These are phyloP conservation scores for Mucuna pruriens DNA, from an alignment of 306 rosid species.

Conservation along the genomic window DNA sequence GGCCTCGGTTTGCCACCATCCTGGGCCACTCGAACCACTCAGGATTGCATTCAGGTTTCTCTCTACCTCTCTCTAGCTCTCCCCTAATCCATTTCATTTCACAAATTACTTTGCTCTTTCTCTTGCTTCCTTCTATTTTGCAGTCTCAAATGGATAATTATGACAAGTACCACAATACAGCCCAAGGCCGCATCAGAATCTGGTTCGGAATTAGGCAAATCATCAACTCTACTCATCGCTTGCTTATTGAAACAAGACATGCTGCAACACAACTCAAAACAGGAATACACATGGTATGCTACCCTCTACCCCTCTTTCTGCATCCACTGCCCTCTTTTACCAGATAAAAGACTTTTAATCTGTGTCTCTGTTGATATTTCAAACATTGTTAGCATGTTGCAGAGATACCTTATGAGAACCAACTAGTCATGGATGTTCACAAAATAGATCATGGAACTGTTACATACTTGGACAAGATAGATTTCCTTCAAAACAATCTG, in stretches of 20 bases:
- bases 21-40: conserved; percentile 66
- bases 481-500: conserved; percentile 69
- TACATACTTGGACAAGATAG: conserved; percentile 74
- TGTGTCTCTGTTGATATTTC: too few relatives aligned
- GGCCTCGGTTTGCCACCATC: conserved; percentile 77
- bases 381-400: conserved; percentile 75
- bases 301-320: background rate
- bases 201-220: conserved; percentile 93
- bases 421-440: conserved; percentile 62
- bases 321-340: too few relatives aligned
- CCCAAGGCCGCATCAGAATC: conserved; percentile 79
- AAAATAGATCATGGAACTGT: conserved; percentile 79
- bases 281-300: conserved; percentile 94
- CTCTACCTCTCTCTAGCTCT: background rate
- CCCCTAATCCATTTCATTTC: background rate
- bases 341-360: too few relatives aligned
- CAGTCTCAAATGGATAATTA: conserved; percentile 80
- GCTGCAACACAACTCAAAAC: conserved; percentile 70
- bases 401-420: conserved; percentile 88
- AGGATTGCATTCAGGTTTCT: conserved; percentile 68
- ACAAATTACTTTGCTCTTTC: background rate
- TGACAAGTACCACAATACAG: conserved; percentile 71
- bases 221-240: conserved; percentile 75
- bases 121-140: background rate
- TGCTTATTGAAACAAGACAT: conserved; percentile 73